Conservation (phyloP, 2,329 filamentous ascomycete genomes). For the Aspergillus luchuensis region DNA sequence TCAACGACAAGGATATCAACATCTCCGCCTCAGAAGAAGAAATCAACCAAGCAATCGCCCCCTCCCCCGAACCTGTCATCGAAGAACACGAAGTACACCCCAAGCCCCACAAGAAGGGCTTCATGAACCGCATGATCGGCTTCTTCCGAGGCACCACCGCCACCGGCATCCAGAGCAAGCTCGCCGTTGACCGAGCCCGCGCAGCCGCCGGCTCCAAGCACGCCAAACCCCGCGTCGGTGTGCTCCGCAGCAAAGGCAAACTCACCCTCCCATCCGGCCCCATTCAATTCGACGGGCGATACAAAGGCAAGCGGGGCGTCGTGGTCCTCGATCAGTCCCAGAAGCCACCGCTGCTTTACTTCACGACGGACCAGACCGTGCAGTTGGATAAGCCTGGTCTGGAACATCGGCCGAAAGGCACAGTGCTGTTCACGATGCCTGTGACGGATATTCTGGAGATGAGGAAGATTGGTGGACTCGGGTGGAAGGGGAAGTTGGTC, state of each 20-base stretch:
- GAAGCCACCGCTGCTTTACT: constrained; percentile 56
- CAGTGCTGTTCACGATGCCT: constrained; percentile 69
- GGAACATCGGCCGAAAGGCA: constrained; percentile 52
- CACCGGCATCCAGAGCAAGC: constrained; percentile 69
- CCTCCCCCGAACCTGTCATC: constrained; percentile 40
- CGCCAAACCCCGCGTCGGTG: constrained; percentile 70
- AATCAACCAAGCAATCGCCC: constrained; percentile 62
- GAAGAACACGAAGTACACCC: background rate
- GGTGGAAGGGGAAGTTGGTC: constrained; percentile 82
- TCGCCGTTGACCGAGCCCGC: constrained; percentile 70
- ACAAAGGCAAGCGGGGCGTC: constrained; percentile 69
- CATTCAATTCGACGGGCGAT: constrained; percentile 73
- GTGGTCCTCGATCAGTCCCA: constrained; percentile 61
- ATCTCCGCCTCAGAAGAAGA: constrained; percentile 67
- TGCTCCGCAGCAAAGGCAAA: constrained; percentile 56
- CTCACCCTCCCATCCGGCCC: constrained; percentile 61
- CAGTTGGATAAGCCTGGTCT: constrained; percentile 49
- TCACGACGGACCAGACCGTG: constrained; percentile 50
- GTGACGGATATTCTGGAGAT: constrained; percentile 72
- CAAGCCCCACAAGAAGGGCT: constrained; percentile 35
- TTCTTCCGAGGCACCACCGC: constrained; percentile 72
- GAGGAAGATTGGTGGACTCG: constrained; percentile 77
- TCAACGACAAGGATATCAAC: constrained; percentile 58
- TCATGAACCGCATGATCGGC: constrained; percentile 55
- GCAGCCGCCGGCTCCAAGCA: constrained; percentile 62